phyloP scores from a whole-genome alignment of 1,284 basidiomycete genomes.

The Apiotrichum mycotoxinovorans region DNA sequence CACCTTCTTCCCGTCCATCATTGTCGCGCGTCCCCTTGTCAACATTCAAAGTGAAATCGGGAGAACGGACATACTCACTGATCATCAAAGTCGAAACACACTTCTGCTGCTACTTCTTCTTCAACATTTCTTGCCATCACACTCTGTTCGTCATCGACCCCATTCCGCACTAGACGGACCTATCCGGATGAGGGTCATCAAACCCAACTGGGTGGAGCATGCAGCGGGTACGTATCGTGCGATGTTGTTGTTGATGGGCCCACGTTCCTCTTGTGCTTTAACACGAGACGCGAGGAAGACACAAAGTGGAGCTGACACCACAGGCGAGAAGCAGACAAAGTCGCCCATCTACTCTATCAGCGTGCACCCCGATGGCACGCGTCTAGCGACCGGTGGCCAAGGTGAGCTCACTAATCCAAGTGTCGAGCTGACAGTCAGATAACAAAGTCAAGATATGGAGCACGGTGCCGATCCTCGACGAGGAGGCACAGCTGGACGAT shows the following conservation, averaged over 20 bases:
- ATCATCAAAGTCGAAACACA: too few relatives aligned
- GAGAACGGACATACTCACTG: too few relatives aligned
- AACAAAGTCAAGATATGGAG: conserved; percentile 97
- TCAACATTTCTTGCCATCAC: neutral
- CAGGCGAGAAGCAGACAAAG: conserved; percentile 59
- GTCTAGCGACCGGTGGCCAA: conserved; percentile 91
- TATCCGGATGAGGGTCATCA: conserved; percentile 44
- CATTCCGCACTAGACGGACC: neutral
- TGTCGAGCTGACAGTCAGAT: conserved; percentile 53
- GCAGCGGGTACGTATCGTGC: conserved; percentile 20
- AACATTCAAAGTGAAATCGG: too few relatives aligned
- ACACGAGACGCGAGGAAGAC: conserved; percentile 3
- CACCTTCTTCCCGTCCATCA: too few relatives aligned
- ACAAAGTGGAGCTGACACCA: conserved; percentile 3
- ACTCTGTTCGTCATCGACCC: neutral
- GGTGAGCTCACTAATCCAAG: conserved; percentile 34
- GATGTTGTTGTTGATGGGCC: too few relatives aligned
- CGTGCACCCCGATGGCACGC: conserved; percentile 91
- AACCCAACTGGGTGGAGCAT: conserved; percentile 50
- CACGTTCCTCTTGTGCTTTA: neutral
- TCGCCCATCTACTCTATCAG: conserved; percentile 87
- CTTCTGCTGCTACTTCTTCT: too few relatives aligned
- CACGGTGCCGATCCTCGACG: conserved; percentile 82
- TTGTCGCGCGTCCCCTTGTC: too few relatives aligned
- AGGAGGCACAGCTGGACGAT: conserved; percentile 66